These are phyloP conservation scores for Mortierella hygrophila DNA, from an alignment of 192 early-diverging fungal species.

Conservation along the genomic window DNA sequence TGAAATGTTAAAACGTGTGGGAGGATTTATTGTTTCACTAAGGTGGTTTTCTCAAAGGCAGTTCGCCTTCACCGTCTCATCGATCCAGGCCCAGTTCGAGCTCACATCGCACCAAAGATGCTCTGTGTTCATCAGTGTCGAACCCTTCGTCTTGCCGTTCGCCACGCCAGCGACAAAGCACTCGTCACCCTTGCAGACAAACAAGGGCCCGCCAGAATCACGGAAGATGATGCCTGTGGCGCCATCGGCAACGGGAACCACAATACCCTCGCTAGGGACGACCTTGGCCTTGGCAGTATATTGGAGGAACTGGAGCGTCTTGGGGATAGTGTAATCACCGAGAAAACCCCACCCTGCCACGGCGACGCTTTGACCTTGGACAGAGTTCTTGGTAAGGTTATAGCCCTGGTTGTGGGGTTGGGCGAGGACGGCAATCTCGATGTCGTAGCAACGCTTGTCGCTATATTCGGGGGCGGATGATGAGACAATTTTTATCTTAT, in stretches of 20 bases:
- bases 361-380: not conserved
- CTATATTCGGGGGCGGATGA: not conserved
- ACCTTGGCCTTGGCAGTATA: slow-evolving; percentile 3
- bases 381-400: not conserved
- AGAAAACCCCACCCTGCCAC: slow-evolving; percentile 18
- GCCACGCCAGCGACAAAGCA: not conserved
- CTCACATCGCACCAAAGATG: slow-evolving; percentile 12
- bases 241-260: slow-evolving; percentile 14
- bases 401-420: slow-evolving; percentile 14
- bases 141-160: slow-evolving; percentile 5
- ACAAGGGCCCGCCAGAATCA: slow-evolving; percentile 20
- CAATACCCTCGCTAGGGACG: not conserved
- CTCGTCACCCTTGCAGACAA: slow-evolving; percentile 6
- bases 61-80: not conserved
- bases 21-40: too few relatives aligned
- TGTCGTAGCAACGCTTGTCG: slow-evolving; percentile 19
- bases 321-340: slow-evolving; percentile 17
- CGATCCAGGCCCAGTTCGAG: slow-evolving; percentile 19
- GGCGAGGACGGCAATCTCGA: slow-evolving; percentile 18
- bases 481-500: not conserved
- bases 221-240: slow-evolving; percentile 18
- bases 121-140: slow-evolving; percentile 15
- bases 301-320: slow-evolving; percentile 14
- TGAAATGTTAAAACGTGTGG: too few relatives aligned
- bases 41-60: slow-evolving; percentile 1